Conservation (phyloP, 176 grass and related monocot species). For the Cenchrus purpureus region DNA sequence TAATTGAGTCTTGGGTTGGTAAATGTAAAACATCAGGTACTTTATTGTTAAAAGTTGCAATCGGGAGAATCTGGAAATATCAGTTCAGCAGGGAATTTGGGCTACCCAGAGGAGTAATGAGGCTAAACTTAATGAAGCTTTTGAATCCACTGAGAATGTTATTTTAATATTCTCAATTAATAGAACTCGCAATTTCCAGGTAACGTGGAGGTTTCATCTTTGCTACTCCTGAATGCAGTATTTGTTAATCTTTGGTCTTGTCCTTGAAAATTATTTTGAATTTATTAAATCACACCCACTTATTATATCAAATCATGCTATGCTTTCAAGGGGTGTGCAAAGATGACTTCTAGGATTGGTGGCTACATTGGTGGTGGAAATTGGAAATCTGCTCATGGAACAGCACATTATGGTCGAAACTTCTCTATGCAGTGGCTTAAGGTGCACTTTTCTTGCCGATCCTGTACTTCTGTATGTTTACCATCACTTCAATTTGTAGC, state of each 20-base stretch:
- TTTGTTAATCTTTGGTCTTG: constrained; percentile 8
- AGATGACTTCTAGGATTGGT: constrained; percentile 98
- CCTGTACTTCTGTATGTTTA: constrained; percentile 19
- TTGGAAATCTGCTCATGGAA: constrained; percentile 99
- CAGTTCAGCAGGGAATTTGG: constrained; percentile 96
- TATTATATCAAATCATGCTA: constrained; percentile 38
- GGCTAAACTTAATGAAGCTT: constrained; percentile 98
- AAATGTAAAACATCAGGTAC: constrained; percentile 78
- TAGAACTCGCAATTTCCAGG: constrained; percentile 96
- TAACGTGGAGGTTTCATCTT: constrained; percentile 41
- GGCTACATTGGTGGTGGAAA: constrained; percentile 95
- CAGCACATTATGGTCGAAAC: constrained; percentile 91
- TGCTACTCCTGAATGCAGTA: constrained; percentile 4
- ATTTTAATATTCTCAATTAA: constrained; percentile 99
- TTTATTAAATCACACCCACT: constrained; percentile 1
- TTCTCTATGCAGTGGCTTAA: constrained; percentile 99
- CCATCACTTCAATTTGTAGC: background rate
- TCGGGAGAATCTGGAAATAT: constrained; percentile 96
- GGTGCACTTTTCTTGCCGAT: constrained; percentile 54
- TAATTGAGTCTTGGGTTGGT: constrained; percentile 60
- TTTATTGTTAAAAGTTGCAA: constrained; percentile 99
- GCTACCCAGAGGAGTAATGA: constrained; percentile 98
- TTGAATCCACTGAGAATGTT: constrained; percentile 97
- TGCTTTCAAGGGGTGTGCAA: constrained; percentile 81
- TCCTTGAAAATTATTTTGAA: constrained; percentile 23